Evolutionary conservation across 2,329 filamentous ascomycete genomes (phyloP), one percentile per base, ranked within the genome.

Genomic region (Lachnellula suecica): DNA sequence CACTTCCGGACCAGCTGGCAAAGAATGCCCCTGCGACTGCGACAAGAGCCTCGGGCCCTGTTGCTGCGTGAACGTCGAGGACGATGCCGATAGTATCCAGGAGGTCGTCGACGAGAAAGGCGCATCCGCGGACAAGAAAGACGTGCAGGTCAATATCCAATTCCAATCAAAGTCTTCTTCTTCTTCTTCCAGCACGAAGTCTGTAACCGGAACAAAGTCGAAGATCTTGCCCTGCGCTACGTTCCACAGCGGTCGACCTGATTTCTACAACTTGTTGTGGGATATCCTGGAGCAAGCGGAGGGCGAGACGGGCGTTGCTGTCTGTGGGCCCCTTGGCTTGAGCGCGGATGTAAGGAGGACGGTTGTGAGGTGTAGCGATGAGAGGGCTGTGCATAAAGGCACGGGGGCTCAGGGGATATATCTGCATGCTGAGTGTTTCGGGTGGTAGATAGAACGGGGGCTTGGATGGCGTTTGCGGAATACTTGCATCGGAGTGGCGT

Each of bases 401-500:
- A 84, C 81, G 0, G 82, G 81, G 1, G 82, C 82, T 0, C 81
- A 85, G 63, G 82, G 82, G 0, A 84, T 85, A 23, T 77, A 79
- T 63, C 61, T 85, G 51, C 77, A 83, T 62, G 79, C 79, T 0
- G 82, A 85, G 58, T 79, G 84, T 61, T 85, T 84, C 66, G 74
- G 74, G 11, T 81, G 40, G 40, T 43, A 43, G 19, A 25, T 20
- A 8, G 17, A 9, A 15, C 8, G 5, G n/a, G 37, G 19, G 17
- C 11, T 19, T 11, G 7, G 19, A n/a, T 40, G 35, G 17, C 17
- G 7, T 31, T n/a, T n/a, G n/a, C n/a, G n/a, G n/a, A n/a, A n/a
- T n/a, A n/a, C n/a, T n/a, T n/a, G n/a, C n/a, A n/a, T n/a, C n/a
- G n/a, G n/a, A n/a, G n/a, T n/a, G n/a, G n/a, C n/a, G n/a, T n/a